Percentiles rank a stretch among this genome's conserved stretches.
Evolutionary conservation across 1,284 basidiomycete genomes (phyloP).

Genomic region (Afroboletus lepidellus): DNA sequence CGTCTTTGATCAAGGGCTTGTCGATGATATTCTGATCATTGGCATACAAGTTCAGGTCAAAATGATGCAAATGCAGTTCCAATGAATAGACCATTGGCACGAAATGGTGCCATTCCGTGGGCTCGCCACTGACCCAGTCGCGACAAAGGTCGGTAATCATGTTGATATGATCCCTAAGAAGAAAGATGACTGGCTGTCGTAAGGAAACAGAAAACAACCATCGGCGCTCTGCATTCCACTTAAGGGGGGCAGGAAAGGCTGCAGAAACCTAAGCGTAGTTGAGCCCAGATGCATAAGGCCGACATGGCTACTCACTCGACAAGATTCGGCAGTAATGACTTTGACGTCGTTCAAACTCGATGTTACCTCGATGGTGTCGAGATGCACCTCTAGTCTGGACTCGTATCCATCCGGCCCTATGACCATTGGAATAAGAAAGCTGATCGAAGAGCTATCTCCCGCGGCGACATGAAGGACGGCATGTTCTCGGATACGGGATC

Average conservation of each 20-base stretch:
- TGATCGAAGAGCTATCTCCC: constrained; percentile 80
- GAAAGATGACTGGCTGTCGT: constrained; percentile 67
- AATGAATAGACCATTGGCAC: constrained; percentile 79
- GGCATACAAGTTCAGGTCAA: constrained; percentile 77
- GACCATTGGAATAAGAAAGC: constrained; percentile 81
- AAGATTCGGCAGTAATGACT: constrained; percentile 73
- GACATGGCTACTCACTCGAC: constrained; percentile 49
- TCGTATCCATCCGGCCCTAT: constrained; percentile 73
- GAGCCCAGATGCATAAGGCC: not conserved
- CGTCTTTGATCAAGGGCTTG: constrained; percentile 72
- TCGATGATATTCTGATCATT: constrained; percentile 97
- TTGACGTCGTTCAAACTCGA: constrained; percentile 87
- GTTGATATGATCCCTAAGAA: constrained; percentile 89
- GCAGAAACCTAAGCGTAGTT: constrained; percentile 50
- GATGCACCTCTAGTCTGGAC: constrained; percentile 73
- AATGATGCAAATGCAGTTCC: constrained; percentile 71
- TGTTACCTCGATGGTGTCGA: constrained; percentile 76
- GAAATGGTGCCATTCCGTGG: constrained; percentile 76
- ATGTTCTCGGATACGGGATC: constrained; percentile 58
- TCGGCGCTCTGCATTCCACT: constrained; percentile 68
- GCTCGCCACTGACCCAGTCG: constrained; percentile 85
- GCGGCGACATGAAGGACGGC: constrained; percentile 73
- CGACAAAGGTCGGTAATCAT: constrained; percentile 87
- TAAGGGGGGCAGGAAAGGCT: constrained; percentile 62
- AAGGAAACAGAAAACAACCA: constrained; percentile 78